Evolutionary conservation across 441 rosid species (phyloP).

Genomic region (Bocquillonia castaneifolia): DNA sequence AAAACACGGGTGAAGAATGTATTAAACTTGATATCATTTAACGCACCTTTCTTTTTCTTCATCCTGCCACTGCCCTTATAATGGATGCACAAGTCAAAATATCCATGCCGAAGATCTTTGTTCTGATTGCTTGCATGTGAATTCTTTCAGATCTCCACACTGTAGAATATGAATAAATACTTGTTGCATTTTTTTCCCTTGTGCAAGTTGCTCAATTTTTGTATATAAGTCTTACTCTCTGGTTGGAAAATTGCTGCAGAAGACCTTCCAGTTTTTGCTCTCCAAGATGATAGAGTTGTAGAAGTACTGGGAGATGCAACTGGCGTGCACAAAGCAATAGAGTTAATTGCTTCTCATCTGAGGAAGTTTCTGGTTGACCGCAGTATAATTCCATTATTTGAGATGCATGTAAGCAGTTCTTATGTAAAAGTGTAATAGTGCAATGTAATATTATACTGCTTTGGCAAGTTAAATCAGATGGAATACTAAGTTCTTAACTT

Average conservation of each 20-base stretch:
- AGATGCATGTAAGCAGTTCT: conserved; percentile 57
- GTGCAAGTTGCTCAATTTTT: conserved; percentile 5
- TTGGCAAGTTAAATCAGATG: conserved; percentile 9
- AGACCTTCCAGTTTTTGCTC: conserved; percentile 85
- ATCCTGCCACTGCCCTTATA: not conserved
- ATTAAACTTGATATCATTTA: not conserved
- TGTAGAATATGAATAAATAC: not conserved
- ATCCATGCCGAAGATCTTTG: not conserved
- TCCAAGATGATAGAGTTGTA: conserved; percentile 95
- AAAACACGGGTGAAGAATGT: not conserved
- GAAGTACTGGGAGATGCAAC: conserved; percentile 81
- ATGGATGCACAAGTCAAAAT: not conserved
- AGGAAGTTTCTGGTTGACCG: conserved; percentile 96
- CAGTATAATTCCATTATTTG: conserved; percentile 79
- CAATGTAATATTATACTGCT: not conserved
- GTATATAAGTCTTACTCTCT: not conserved
- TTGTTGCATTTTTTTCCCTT: not conserved
- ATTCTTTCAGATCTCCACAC: not conserved
- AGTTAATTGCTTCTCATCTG: conserved; percentile 87
- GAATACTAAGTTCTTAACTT: conserved; percentile 18
- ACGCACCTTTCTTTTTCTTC: not conserved
- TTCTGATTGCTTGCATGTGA: not conserved
- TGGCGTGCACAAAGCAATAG: conserved; percentile 83
- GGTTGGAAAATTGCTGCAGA: conserved; percentile 44
- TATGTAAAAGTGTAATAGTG: not conserved